These are phyloP conservation scores for Pharus latifolius DNA, from an alignment of 176 grass and related monocot species.

Conservation along the genomic window DNA sequence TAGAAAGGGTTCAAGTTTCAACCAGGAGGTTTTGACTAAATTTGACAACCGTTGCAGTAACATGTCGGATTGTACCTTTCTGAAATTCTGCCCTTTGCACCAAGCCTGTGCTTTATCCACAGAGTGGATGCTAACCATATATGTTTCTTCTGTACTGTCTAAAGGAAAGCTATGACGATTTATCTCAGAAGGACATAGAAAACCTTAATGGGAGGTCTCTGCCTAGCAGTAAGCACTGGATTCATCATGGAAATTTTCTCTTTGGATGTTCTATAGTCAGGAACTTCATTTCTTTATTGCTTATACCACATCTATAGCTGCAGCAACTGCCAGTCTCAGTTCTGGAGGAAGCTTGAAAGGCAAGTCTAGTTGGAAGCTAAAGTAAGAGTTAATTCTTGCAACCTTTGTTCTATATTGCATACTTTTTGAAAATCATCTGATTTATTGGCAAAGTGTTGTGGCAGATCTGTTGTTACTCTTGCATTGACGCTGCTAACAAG, in stretches of 20 bases:
- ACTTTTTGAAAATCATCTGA: background rate
- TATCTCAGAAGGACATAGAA: constrained; percentile 62
- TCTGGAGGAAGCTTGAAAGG: constrained; percentile 19
- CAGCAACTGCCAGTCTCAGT: constrained; percentile 10
- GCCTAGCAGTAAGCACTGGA: constrained; percentile 43
- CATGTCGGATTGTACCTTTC: background rate
- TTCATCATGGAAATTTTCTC: background rate
- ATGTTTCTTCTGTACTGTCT: background rate
- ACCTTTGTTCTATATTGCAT: constrained; percentile 1
- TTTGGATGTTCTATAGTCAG: background rate
- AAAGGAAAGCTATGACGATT: constrained; percentile 38
- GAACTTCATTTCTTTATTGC: background rate
- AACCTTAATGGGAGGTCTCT: constrained; percentile 36
- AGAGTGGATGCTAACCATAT: background rate
- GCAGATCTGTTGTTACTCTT: constrained; percentile 67
- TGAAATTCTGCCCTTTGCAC: background rate
- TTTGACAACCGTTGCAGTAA: background rate
- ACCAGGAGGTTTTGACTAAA: background rate
- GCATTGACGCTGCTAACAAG: constrained; percentile 87
- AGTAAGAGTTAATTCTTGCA: constrained; percentile 34
- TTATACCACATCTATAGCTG: constrained; percentile 11
- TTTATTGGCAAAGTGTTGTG: constrained; percentile 2
- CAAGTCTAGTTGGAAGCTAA: constrained; percentile 82
- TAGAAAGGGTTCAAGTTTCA: background rate
- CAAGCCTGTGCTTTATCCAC: background rate